phyloP scores from a whole-genome alignment of 2,329 filamentous ascomycete genomes.

The Neocatenulostroma microsporum region DNA sequence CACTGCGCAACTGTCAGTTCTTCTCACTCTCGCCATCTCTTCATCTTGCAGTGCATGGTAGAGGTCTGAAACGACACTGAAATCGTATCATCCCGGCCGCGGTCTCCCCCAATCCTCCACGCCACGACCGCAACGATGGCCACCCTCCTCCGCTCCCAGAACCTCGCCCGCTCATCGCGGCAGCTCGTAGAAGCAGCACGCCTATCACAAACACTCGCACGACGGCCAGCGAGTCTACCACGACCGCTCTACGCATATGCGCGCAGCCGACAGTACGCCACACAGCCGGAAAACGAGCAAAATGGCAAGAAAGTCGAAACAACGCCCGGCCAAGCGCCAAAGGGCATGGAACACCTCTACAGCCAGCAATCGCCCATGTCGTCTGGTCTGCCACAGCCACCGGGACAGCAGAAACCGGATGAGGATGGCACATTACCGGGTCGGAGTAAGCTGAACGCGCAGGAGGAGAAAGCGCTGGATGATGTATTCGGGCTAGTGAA shows the following conservation, averaged over 20 bases:
- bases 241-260: slow-evolving; percentile 39
- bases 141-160: slow-evolving; percentile 29
- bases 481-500: slow-evolving; percentile 50
- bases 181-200: slow-evolving; percentile 27
- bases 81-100: no score
- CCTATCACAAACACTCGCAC: slow-evolving; percentile 27
- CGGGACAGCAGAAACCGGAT: slow-evolving; percentile 30
- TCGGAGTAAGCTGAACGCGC: slow-evolving; percentile 42
- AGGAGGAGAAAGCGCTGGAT: slow-evolving; percentile 53
- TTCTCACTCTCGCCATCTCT: no score
- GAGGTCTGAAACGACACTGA: no score
- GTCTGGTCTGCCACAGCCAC: slow-evolving; percentile 19
- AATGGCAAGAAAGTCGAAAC: slow-evolving; percentile 26
- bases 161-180: slow-evolving; percentile 26
- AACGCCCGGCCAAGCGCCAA: slow-evolving; percentile 30
- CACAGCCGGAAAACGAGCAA: slow-evolving; percentile 36
- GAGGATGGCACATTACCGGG: slow-evolving; percentile 30
- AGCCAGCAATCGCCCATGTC: slow-evolving; percentile 36
- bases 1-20: no score
- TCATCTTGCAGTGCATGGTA: no score
- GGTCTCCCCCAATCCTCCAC: no score
- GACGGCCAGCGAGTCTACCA: slow-evolving; percentile 33
- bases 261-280: slow-evolving; percentile 37
- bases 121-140: no score
- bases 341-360: slow-evolving; percentile 41